phyloP scores from a whole-genome alignment of 2,329 filamentous ascomycete genomes.

The Gnomoniopsis smithogilvyi region DNA sequence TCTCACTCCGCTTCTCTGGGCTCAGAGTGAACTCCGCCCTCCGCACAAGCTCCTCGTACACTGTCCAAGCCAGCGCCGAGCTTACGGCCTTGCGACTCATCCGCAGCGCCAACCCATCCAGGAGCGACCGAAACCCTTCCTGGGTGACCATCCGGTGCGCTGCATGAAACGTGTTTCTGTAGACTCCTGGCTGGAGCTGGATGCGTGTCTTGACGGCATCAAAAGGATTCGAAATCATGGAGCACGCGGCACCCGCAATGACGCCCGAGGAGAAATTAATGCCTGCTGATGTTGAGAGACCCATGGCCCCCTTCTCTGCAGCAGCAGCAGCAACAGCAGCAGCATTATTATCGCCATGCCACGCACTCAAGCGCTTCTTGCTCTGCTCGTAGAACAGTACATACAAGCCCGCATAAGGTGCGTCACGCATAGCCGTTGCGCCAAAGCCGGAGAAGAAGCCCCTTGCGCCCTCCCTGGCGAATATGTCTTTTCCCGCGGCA shows the following conservation, averaged over 20 bases:
- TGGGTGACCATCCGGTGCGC: slow-evolving; percentile 74
- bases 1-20: slow-evolving; percentile 18
- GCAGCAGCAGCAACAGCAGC: background rate
- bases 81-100: slow-evolving; percentile 91
- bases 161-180: slow-evolving; percentile 79
- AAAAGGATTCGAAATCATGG: slow-evolving; percentile 90
- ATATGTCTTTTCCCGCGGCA: slow-evolving; percentile 71
- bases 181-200: slow-evolving; percentile 80
- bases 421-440: slow-evolving; percentile 87
- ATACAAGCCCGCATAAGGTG: slow-evolving; percentile 94
- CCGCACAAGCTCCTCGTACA: slow-evolving; percentile 90
- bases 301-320: slow-evolving; percentile 25
- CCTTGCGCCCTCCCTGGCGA: slow-evolving; percentile 66
- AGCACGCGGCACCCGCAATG: slow-evolving; percentile 77
- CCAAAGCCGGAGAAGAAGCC: slow-evolving; percentile 95
- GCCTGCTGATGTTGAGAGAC: slow-evolving; percentile 49
- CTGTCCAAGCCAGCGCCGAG: slow-evolving; percentile 93
- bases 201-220: slow-evolving; percentile 95
- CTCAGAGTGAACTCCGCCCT: slow-evolving; percentile 49
- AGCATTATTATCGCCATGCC: slow-evolving; percentile 17
- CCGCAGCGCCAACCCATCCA: slow-evolving; percentile 80
- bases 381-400: slow-evolving; percentile 89
- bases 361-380: slow-evolving; percentile 58
- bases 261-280: slow-evolving; percentile 87
- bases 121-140: slow-evolving; percentile 76